Evolutionary conservation across 495 filamentous ascomycete genomes (phyloP), one percentile per base, ranked within the genome.

Genomic region (Talaromyces stipitatus): DNA sequence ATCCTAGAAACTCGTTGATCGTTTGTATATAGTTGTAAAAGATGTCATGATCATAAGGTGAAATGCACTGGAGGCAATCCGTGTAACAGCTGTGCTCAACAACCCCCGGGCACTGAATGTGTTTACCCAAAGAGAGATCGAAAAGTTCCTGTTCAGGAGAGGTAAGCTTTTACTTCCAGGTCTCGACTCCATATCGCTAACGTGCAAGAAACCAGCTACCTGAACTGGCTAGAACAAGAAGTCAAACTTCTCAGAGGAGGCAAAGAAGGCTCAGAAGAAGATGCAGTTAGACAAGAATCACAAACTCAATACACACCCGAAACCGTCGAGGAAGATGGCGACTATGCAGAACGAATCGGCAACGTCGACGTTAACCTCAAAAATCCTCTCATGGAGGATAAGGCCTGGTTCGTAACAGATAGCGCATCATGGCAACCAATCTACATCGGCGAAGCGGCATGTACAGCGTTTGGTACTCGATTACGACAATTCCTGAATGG

Each of bases 11-110:
- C 2, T 29, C 11, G n/a, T n/a, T 6, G 70, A 73, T 18, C 24
- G 30, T 43, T 29, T 23, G n/a, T n/a, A n/a, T 29, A 50, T 38
- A 75, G 70, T 7, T 73, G 70, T 61, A 61, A 60, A 20, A 54
- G 69, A 60, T 75, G 70, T 53, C 70, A 73, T 53, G 41, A 62
- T 0, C 69, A 67, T 20, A 75, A 72, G 53, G 65, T 75, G 14
- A 75, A 71, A 58, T 75, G 70, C 33, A 69, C 64, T 27, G 72
- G 72, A 2, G 66, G 60, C 48, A 61, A 67, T 50, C 69, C 72
- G 1, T 75, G 72, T 54, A 43, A 45, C 9, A 64, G 62, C 53
- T 75, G 70, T 46, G 62, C 59, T 6, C 61, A 62, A 50, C 52
- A 64, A 12, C 64, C 61, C 2, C 61, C 59, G 47, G 50, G 56